Evolutionary conservation across 306 rosid species (phyloP).

Genomic region (Betula pendula): DNA sequence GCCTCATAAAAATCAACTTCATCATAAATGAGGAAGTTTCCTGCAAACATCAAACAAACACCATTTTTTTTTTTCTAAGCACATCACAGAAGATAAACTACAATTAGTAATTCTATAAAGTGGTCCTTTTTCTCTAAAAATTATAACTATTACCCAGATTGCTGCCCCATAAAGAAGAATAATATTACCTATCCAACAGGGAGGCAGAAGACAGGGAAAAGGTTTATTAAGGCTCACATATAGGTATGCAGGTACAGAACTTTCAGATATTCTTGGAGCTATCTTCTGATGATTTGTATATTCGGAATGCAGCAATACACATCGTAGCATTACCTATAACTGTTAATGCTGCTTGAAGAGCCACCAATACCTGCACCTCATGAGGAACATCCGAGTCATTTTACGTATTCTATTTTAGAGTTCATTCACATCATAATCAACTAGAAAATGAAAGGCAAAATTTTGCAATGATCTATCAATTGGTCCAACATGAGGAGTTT

Average conservation of each 20-base stretch:
- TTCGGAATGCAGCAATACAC: slow-evolving; percentile 87
- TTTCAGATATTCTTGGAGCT: slow-evolving; percentile 54
- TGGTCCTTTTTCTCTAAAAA: background rate
- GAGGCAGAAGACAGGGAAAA: slow-evolving; percentile 9
- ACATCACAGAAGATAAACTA: background rate
- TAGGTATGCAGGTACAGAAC: slow-evolving; percentile 12
- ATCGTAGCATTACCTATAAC: slow-evolving; percentile 82
- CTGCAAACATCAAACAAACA: slow-evolving; percentile 8
- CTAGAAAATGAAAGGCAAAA: slow-evolving; percentile 20
- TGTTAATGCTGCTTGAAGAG: slow-evolving; percentile 89
- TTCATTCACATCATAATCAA: slow-evolving; percentile 14
- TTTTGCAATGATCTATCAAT: background rate
- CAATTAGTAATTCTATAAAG: background rate
- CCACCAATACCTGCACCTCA: slow-evolving; percentile 84
- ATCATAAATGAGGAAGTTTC: slow-evolving; percentile 15
- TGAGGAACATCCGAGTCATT: slow-evolving; percentile 19
- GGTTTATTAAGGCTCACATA: background rate
- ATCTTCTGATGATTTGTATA: slow-evolving; percentile 71
- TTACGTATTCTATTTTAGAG: slow-evolving; percentile 6
- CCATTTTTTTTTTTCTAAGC: no score
- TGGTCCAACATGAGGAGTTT: background rate
- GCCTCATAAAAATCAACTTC: slow-evolving; percentile 5
- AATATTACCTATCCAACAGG: slow-evolving; percentile 25
- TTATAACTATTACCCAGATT: background rate
- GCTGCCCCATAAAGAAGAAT: slow-evolving; percentile 13